Evolutionary conservation across 73 alveolate genomes (phyloP), one percentile per base, ranked within the genome.

Genomic region (Blepharisma stoltei): DNA sequence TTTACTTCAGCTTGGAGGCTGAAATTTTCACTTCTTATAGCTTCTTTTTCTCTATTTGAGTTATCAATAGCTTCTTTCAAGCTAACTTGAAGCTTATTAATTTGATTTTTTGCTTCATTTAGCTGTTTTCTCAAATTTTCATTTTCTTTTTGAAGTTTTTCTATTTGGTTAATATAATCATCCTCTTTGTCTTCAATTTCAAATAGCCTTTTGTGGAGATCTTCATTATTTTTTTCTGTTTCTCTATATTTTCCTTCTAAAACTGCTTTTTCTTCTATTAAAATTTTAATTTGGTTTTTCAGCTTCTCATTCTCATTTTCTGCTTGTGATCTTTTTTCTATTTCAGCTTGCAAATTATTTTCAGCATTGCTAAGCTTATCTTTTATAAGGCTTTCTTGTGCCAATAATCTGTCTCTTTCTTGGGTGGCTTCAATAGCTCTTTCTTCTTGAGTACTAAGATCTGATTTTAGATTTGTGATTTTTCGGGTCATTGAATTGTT

Each of bases 201-300:
- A 46, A 69, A n/a, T 7, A n/a, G 14, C 5, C 45, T 69, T 38
- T 9, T 20, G 2, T 14, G 11, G 79, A 44, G 11, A 14, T 44
- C 65, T 25, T 69, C 32, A 69, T 71, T 9, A 14, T 69, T 53
- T 44, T 71, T 53, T 69, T 44, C 65, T 0, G 71, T 44, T 69
- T 69, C 27, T 18, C 45, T 53, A n/a, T 9, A 14, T 7, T 25
- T 44, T 69, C 45, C 55, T 25, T 69, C 65, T 9, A 44, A 0
- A 0, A 1, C 79, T 44, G 11, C 48, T 25, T 60, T 60, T 60
- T 60, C 23, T 25, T 60, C 48, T 18, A 20, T 60, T 8, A n/a
- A 18, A 8, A 14, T 25, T 20, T n/a, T 11, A 1, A 60, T 60
- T 25, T 60, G 49, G 38, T n/a, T 11, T 25, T 25, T 60, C 14